A percentile compares a stretch with the other conserved stretches of the same genome.
These are phyloP conservation scores for Neurospora terricola DNA, from an alignment of 495 filamentous ascomycete species.

Conservation along the genomic window DNA sequence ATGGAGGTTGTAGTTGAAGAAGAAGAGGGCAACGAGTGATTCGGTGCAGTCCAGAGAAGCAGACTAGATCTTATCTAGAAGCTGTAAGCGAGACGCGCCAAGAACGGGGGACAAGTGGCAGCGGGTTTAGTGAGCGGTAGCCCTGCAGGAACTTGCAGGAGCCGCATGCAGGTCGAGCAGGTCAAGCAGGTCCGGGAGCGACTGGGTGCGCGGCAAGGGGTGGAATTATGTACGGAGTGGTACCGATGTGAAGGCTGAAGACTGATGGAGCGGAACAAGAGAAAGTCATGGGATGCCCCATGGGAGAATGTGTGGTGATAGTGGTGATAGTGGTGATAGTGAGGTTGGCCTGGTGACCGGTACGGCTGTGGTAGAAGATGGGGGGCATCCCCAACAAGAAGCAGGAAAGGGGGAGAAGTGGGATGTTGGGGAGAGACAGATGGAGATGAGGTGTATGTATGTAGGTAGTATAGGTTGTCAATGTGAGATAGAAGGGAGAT, in stretches of 20 bases:
- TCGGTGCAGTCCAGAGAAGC: background rate
- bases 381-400: background rate
- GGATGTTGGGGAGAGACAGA: background rate
- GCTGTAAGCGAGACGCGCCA: slow-evolving; percentile 3
- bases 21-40: background rate
- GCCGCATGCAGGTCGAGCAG: slow-evolving; percentile 21
- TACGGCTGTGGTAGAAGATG: background rate
- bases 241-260: background rate
- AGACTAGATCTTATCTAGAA: background rate
- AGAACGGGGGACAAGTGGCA: slow-evolving; percentile 7
- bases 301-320: background rate
- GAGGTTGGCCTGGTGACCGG: background rate
- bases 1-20: background rate
- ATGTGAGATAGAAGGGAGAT: background rate
- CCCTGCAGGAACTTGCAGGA: slow-evolving; percentile 23
- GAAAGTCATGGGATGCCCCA: background rate
- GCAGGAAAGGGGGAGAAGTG: background rate
- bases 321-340: background rate
- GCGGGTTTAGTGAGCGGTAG: slow-evolving; percentile 9
- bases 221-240: background rate
- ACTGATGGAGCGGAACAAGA: background rate
- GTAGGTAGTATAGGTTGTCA: background rate
- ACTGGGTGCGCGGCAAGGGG: slow-evolving; percentile 1
- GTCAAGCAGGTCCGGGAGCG: slow-evolving; percentile 2
- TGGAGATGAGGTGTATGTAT: background rate